Percentiles rank a stretch among this genome's conserved stretches.
Conservation (phyloP, 1,284 basidiomycete genomes). For the Cutaneotrichosporon daszewskae region DNA sequence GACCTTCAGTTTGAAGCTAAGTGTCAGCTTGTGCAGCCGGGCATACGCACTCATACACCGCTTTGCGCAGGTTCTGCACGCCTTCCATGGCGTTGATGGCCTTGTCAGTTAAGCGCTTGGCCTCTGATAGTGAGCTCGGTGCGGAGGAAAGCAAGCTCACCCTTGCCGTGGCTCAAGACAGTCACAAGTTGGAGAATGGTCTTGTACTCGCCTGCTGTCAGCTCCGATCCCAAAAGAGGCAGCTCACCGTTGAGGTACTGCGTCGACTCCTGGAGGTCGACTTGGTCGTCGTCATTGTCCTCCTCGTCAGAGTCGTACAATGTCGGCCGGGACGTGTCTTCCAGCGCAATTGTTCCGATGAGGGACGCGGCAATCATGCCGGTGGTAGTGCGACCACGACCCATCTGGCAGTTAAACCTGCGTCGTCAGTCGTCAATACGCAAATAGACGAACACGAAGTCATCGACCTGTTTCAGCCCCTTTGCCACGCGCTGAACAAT, state of each 20-base stretch:
- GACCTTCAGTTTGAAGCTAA: slow-evolving; percentile 82
- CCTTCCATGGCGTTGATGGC: slow-evolving; percentile 84
- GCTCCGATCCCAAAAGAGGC: not conserved
- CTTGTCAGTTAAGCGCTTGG: slow-evolving; percentile 85
- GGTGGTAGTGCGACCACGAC: slow-evolving; percentile 62
- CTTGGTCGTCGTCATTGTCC: slow-evolving; percentile 44
- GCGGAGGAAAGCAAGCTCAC: slow-evolving; percentile 14
- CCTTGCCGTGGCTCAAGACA: slow-evolving; percentile 41
- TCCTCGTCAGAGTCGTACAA: slow-evolving; percentile 12
- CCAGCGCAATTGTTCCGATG: slow-evolving; percentile 67
- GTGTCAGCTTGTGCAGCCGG: not conserved
- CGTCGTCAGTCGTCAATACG: slow-evolving; percentile 3
- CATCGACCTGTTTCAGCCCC: slow-evolving; percentile 57
- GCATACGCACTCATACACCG: slow-evolving; percentile 72
- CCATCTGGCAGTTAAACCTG: slow-evolving; percentile 50
- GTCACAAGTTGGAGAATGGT: slow-evolving; percentile 77
- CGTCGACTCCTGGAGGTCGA: slow-evolving; percentile 74
- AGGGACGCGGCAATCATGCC: slow-evolving; percentile 89
- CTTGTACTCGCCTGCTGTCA: slow-evolving; percentile 80
- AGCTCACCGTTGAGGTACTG: slow-evolving; percentile 73
- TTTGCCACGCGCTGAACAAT: slow-evolving; percentile 66
- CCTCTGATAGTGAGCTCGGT: slow-evolving; percentile 59
- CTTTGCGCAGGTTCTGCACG: slow-evolving; percentile 87
- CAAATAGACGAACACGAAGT: slow-evolving; percentile 74
- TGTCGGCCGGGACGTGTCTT: slow-evolving; percentile 16